A percentile compares a stretch with the other conserved stretches of the same genome.
Evolutionary conservation across 2,329 filamentous ascomycete species (phyloP).

Genomic region (Zasmidium citrigriseum): DNA sequence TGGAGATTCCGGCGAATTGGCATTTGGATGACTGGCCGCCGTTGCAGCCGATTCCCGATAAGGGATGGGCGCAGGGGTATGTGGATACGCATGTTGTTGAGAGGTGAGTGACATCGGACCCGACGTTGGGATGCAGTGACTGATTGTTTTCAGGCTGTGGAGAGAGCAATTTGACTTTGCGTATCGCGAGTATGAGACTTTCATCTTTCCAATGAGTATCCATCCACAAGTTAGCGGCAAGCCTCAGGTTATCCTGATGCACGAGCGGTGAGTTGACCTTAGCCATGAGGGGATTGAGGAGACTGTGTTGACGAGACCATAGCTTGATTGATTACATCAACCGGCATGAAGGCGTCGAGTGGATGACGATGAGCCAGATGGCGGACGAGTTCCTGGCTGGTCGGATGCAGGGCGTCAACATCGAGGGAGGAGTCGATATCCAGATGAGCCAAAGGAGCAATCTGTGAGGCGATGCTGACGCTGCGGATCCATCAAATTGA

Average conservation of each 20-base stretch:
- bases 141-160: slow-evolving; percentile 36
- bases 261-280: slow-evolving; percentile 34
- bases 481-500: too few species aligned
- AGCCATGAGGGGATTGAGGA: background rate
- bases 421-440: slow-evolving; percentile 34
- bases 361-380: slow-evolving; percentile 40
- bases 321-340: slow-evolving; percentile 49
- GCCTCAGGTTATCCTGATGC: slow-evolving; percentile 51
- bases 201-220: slow-evolving; percentile 50
- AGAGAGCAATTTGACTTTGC: slow-evolving; percentile 49
- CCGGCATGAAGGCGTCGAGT: slow-evolving; percentile 47
- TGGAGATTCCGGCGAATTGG: slow-evolving; percentile 51
- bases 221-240: slow-evolving; percentile 52
- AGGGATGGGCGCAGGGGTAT: slow-evolving; percentile 39
- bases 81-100: slow-evolving; percentile 47
- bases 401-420: slow-evolving; percentile 34
- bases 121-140: too few species aligned
- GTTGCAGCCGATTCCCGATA: slow-evolving; percentile 9
- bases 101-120: slow-evolving; percentile 11
- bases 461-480: background rate
- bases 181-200: slow-evolving; percentile 48
- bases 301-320: background rate
- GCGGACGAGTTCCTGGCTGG: slow-evolving; percentile 20
- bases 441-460: background rate
- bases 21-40: slow-evolving; percentile 50